Base-by-base conservation (phyloP, 257 asterid genomes). In the Rehmannia glutinosa region DNA sequence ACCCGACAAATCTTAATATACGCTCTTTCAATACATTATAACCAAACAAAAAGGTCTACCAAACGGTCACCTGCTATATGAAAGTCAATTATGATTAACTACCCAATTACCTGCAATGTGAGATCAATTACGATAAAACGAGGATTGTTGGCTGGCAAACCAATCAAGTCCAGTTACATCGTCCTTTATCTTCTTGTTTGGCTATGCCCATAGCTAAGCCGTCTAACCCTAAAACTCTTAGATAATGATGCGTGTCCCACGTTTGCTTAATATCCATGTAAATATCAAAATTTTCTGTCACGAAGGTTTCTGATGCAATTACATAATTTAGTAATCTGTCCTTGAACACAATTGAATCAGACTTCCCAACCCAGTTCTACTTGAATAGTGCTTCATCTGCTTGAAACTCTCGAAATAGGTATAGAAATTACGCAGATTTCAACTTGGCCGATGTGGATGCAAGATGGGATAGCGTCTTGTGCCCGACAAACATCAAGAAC, bases 401-500 rank as follows among this genome's bases (percentile, higher is more conserved):
- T 20, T 46, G 33, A 56, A 39, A 52, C 61, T 36, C 61, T 15
- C 61, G 20, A 42, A 62, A 36, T 13, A 17, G 1, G 21, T n/a
- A 30, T 7, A 13, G 4, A 17, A 13, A 45, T 30, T 51, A 94
- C 28, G 97, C 68, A 11, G 97, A 82, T 84, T 94, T 94, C 83
- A 91, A 74, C 86, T 94, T 94, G 61, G 96, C 68, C 0, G 96
- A 85, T 3, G 88, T 49, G 38, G 95, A 83, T 6, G 99, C 97
- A n/a, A 82, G 90, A 73, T 94, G 87, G 20, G 99, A 86, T 41
- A 94, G 96, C 8, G 96, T 82, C 78, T 82, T 88, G 76, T 94
- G 97, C 66, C 99, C 99, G 2, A 86, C 90, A 69, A 90, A 70
- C 84, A 88, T 75, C 90, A 91, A 88, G 86, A 91, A 91, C 53